Base-by-base conservation (phyloP, 768 basidiomycete species). In the Macrolepiota fuliginosa region DNA sequence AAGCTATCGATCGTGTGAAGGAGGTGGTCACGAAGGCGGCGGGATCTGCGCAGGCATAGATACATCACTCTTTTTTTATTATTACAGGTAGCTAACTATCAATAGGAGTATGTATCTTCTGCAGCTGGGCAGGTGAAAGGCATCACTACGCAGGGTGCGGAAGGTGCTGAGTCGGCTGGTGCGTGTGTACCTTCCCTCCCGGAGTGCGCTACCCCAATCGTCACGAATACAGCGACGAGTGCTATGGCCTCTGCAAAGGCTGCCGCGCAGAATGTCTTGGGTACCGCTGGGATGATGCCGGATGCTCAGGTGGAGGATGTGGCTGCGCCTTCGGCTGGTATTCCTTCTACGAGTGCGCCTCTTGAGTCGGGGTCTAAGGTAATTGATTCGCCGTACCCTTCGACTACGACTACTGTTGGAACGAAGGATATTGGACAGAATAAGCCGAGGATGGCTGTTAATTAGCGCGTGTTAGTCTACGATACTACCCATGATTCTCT, bases 1-100 rank as follows among this genome's bases (percentile, higher is more conserved):
- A 75, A 0, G 87, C 86, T 65, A 70, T 88, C 5, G 81, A 85
- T 24, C 81, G 85, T 64, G 86, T 82, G 0, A 86, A 82, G 71
- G 71, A 68, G 6, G 53, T 83, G 2, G 84, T 82, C n/a, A 71
- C 71, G 13, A 74, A 64, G 39, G 81, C 79, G 0, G 60, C 83
- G 3, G 65, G 76, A 5, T 77, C 81, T 25, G 83, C 83, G 15
- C 60, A 55, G 46, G 60, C 54, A 76, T 81, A 74, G 82, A 80
- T 62, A 22, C 71, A 68, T 3, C 19, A 10, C 1, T 47, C 15
- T 17, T 39, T 3, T 49, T 12, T 15, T 10, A n/a, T 13, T 37
- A 5, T 24, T 15, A 25, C 35, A 42, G 35, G 39, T 17, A 12
- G 11, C 19, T 39, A 25, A 54, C 24, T 42, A 37, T 17, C 17